A percentile compares a stretch with the other conserved stretches of the same genome.
These are phyloP conservation scores for Niebla homalea DNA, from an alignment of 495 filamentous ascomycete genomes.

Conservation along the genomic window DNA sequence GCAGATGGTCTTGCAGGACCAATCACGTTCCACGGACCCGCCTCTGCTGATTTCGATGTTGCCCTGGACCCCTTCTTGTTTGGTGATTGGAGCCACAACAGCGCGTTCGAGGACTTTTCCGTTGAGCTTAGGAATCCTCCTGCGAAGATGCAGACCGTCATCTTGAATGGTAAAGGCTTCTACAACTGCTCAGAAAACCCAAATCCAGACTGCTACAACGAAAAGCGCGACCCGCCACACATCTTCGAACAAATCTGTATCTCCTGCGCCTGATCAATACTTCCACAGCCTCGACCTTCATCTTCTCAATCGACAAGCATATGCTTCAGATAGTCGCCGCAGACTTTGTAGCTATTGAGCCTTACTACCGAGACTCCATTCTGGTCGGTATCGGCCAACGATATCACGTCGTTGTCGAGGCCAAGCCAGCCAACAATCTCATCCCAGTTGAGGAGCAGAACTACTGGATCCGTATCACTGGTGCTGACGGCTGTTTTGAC, in stretches of 20 bases:
- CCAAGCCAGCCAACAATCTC: slow-evolving; percentile 27
- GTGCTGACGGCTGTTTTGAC: neutral
- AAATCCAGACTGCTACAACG: no score
- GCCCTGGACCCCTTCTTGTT: slow-evolving; percentile 39
- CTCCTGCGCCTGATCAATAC: slow-evolving; percentile 32
- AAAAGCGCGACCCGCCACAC: slow-evolving; percentile 4
- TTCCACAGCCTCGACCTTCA: slow-evolving; percentile 33
- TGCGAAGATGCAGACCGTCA: slow-evolving; percentile 23
- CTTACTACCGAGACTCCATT: slow-evolving; percentile 32
- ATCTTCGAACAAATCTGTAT: slow-evolving; percentile 16
- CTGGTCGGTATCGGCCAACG: slow-evolving; percentile 57
- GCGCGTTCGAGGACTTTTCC: slow-evolving; percentile 6
- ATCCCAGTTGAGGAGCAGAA: slow-evolving; percentile 21
- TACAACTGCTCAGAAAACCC: slow-evolving; percentile 10
- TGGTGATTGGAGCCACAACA: slow-evolving; percentile 25
- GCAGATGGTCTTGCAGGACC: slow-evolving; percentile 23
- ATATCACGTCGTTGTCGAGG: slow-evolving; percentile 56
- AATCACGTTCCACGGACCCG: slow-evolving; percentile 27
- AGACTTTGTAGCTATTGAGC: slow-evolving; percentile 37
- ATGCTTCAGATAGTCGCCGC: slow-evolving; percentile 32
- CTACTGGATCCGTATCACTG: slow-evolving; percentile 51
- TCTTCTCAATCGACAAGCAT: slow-evolving; percentile 39
- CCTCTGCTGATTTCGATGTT: slow-evolving; percentile 38
- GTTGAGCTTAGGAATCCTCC: neutral
- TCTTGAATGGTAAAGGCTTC: slow-evolving; percentile 37